A percentile compares a stretch with the other conserved stretches of the same genome.
These are phyloP conservation scores for Recurvomyces mirabilis DNA, from an alignment of 495 filamentous ascomycete species.

Conservation along the genomic window DNA sequence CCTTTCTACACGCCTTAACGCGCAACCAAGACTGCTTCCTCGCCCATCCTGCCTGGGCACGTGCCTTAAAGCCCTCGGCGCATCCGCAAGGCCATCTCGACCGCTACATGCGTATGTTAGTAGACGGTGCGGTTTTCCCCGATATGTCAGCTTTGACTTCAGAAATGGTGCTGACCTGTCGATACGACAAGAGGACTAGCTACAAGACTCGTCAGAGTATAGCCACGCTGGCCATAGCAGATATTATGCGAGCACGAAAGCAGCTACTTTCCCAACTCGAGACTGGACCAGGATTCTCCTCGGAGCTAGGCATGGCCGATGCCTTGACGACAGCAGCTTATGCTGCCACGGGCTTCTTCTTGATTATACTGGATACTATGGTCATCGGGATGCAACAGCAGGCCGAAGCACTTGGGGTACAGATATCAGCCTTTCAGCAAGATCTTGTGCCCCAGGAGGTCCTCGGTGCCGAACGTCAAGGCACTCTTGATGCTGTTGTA, in stretches of 20 bases:
- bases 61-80: background rate
- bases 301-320: background rate
- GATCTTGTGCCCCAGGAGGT: background rate
- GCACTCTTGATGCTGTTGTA: background rate
- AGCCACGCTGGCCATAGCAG: background rate
- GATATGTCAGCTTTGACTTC: background rate
- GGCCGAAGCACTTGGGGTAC: background rate
- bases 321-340: background rate
- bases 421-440: background rate
- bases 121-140: background rate
- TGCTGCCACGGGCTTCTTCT: constrained; percentile 8
- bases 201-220: background rate
- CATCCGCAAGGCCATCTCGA: background rate
- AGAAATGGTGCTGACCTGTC: background rate
- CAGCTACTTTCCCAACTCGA: background rate
- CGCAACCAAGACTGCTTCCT: constrained; percentile 1
- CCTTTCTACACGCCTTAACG: constrained; percentile 1
- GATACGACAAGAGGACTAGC: background rate
- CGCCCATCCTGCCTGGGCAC: background rate
- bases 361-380: constrained; percentile 3
- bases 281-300: background rate
- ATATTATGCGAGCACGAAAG: background rate
- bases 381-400: background rate
- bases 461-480: background rate
- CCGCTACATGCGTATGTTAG: constrained; percentile 2